Base-by-base conservation (phyloP, 2,329 filamentous ascomycete species). In the Pezicula neosporulosa region DNA sequence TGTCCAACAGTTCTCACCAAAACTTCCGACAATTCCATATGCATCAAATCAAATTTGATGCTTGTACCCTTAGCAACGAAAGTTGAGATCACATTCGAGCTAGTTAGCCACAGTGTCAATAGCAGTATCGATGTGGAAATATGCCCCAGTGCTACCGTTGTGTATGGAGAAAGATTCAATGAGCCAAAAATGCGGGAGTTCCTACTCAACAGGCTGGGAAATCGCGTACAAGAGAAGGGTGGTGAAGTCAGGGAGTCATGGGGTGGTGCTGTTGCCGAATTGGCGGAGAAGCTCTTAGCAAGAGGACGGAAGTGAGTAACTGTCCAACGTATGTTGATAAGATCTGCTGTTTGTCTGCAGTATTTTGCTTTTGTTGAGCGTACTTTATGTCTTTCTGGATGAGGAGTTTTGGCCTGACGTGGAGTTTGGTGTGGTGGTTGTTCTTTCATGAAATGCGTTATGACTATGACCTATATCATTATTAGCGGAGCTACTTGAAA, bases 111-210 rank as follows among this genome's bases (percentile, higher is more conserved):
- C 9, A 72, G 69, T 45, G 70, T 69, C 0, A 69, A 70, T 1
- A 72, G 74, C n/a, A 75, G 77, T 3, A 70, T 86, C 10, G 75
- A 80, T 1, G 74, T 89, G 35, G 66, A 68, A 13, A 70, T 87
- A 21, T 70, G 70, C 6, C 74, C 78, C 1, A 72, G 71, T 19
- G 87, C 83, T 0, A 76, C 74, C 48, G 82, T 92, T 1, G 73
- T 90, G 2, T 94, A 94, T 65, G 89, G 89, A 0, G 88, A 93
- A 69, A 77, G 80, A 53, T 91, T 92, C 66, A 89, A 90, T 57
- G 82, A 84, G 57, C 80, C 75, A 46, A 91, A 89, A 68, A 85
- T 94, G 74, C 74, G 72, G n/a, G 86, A 90, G 50, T 91, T 88
- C 58, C 64, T 94, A 56, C 67, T 72, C 12, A 77, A 77, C 35